Base-by-base conservation (phyloP, 176 grass and related monocot species). In the Bromus sterilis region DNA sequence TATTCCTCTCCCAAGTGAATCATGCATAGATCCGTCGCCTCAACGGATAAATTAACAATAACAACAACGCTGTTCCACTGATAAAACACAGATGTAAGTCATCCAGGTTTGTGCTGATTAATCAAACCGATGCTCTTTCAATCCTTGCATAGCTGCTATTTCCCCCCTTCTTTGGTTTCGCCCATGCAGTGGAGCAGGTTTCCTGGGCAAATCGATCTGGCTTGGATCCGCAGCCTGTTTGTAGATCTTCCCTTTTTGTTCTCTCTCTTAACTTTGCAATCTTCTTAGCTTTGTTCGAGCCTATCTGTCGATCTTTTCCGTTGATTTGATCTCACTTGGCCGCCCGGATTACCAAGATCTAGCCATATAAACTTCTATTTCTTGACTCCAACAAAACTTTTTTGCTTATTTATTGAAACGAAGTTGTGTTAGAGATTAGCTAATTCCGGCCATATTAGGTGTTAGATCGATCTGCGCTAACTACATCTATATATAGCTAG, bases 311-410 rank as follows among this genome's bases (percentile, higher is more conserved):
- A 29, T 78, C 23, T 40, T 82, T 59, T 28, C 9, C 26, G 18
- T 46, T 9, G 28, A 58, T 73, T 56, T 46, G 51, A 1, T 46
- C 46, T 44, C 51, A 23, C 59, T 25, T 74, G 14, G 16, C 14
- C 21, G 3, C n/a, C 32, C 25, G 74, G 66, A 48, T 82, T 31
- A 70, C 56, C 64, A 42, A 73, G 70, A 89, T 93, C 84, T 63
- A 29, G 15, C 9, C 0, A 63, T 9, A 73, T 42, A 83, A 56
- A 64, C 26, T 11, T 62, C 26, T 32, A 87, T 55, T 87, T 51
- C 32, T 59, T 39, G 64, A 37, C 33, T 56, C 28, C 32, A 78
- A 32, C 64, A 18, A 74, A 32, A 24, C 2, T 69, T 70, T 39
- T 63, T 28, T 24, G 24, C 14, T 61, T 57, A 60, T 28, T 34